phyloP scores from a whole-genome alignment of 1,139 yeast species.

The Candida sp. region DNA sequence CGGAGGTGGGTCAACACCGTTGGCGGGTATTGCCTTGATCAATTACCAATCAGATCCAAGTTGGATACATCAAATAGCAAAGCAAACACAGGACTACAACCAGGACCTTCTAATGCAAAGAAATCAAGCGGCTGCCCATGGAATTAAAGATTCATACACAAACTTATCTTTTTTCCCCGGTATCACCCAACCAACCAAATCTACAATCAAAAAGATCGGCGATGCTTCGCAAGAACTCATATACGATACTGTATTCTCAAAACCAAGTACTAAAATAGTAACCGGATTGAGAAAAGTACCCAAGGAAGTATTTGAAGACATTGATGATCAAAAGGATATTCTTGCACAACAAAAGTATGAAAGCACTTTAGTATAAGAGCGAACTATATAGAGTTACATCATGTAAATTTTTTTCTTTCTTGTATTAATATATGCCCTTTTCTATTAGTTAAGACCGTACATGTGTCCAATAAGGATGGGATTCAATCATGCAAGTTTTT shows the following conservation, averaged over 20 bases:
- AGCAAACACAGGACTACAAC: conserved; percentile 71
- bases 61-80: conserved; percentile 87
- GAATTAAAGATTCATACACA: conserved; percentile 78
- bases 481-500: no score
- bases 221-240: conserved; percentile 20
- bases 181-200: conserved; percentile 67
- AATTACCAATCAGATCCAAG: conserved; percentile 61
- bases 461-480: neutral
- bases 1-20: conserved; percentile 27
- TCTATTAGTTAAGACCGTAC: neutral
- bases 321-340: conserved; percentile 56
- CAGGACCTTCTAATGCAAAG: conserved; percentile 59
- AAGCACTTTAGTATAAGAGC: conserved; percentile 6
- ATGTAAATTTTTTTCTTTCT: neutral
- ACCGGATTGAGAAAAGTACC: conserved; percentile 69
- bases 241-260: conserved; percentile 49
- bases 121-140: conserved; percentile 50
- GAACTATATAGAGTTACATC: neutral
- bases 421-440: conserved; percentile 3
- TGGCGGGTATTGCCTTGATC: conserved; percentile 38
- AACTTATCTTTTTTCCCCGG: conserved; percentile 72
- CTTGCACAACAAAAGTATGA: conserved; percentile 63
- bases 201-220: conserved; percentile 19
- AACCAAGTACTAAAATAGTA: conserved; percentile 41
- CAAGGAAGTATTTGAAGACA: conserved; percentile 51